Evolutionary conservation across 768 basidiomycete species (phyloP).

Genomic region (Macrocybe gigantea): DNA sequence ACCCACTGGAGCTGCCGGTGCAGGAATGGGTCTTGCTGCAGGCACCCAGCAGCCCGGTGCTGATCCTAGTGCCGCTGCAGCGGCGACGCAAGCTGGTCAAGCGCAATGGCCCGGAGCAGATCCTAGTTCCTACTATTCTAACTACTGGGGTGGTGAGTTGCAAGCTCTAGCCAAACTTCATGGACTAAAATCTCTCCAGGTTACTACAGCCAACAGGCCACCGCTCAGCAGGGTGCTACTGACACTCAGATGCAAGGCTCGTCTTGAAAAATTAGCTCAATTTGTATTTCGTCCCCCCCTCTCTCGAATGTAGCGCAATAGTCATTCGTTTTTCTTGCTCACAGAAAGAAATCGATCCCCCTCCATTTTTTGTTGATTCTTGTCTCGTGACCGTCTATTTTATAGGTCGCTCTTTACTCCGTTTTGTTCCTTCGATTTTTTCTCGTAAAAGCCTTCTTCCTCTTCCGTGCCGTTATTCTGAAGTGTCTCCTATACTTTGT

Average conservation of each 20-base stretch:
- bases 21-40: conserved; percentile 48
- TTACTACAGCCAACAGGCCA: conserved; percentile 76
- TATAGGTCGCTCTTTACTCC: conserved; percentile 15
- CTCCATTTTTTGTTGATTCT: conserved; percentile 20
- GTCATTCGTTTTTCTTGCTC: neutral
- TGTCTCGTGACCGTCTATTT: conserved; percentile 16
- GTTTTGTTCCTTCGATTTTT: conserved; percentile 12
- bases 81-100: conserved; percentile 55
- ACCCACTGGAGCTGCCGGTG: conserved; percentile 46
- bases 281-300: conserved; percentile 21
- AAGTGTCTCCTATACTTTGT: conserved; percentile 10
- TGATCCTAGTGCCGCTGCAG: conserved; percentile 46
- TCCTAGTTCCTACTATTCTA: conserved; percentile 70
- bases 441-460: neutral
- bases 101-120: conserved; percentile 76
- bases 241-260: conserved; percentile 52
- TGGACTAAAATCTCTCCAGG: conserved; percentile 35
- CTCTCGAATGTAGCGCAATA: conserved; percentile 23
- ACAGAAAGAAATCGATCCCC: conserved; percentile 4
- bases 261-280: conserved; percentile 23
- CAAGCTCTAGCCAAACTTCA: conserved; percentile 2
- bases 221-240: conserved; percentile 50
- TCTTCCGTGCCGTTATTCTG: too few relatives aligned
- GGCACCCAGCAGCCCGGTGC: conserved; percentile 52
- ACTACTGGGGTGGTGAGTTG: conserved; percentile 77